Base-by-base conservation (phyloP, 768 basidiomycete genomes). In the Neoboletus magnificus region DNA sequence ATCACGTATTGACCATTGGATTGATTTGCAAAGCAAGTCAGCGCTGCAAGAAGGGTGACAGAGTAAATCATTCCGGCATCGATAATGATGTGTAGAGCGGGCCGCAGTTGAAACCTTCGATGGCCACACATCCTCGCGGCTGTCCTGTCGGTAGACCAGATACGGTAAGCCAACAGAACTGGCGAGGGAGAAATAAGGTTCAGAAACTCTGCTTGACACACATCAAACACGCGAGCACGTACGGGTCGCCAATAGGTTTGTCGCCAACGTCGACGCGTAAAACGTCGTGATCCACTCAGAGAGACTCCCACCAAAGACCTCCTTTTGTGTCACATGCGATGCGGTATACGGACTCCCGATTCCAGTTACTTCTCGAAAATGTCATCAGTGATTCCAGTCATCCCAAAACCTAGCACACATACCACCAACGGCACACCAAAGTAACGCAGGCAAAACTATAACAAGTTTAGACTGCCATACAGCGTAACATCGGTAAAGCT, bases 1-100 rank as follows among this genome's bases (percentile, higher is more conserved):
- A 76, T 47, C 30, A 77, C 63, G 35, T 71, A 74, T 45, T 73
- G 68, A 5, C 63, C 63, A 20, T 73, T 71, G n/a, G 66, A 68
- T 16, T 59, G 39, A 5, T 58, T 53, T 5, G 61, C 52, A 49
- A 71, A 75, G 32, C 67, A 67, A 4, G 70, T 56, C 30, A 77
- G 55, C 2, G 70, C 67, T 10, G 68, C 60, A 32, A 71, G 50
- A 50, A 76, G 69, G 2, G 73, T 70, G 49, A 71, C 2, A 2
- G 74, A 73, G 52, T 77, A 77, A 6, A 77, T 62, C 12, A 62
- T 59, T 22, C 75, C 76, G 11, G 74, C 70, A 49, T 77, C 76
- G 47, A 76, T 49, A 45, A 76, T 61, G 32, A 74, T 62, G 36
- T 59, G 55, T 13, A 77, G 53, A n/a, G 60, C 23, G 6, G 58